A percentile compares a stretch with the other conserved stretches of the same genome.
Conservation (phyloP, 2,329 filamentous ascomycete species). For the Ophiognomonia clavigignenti-juglandacearum region DNA sequence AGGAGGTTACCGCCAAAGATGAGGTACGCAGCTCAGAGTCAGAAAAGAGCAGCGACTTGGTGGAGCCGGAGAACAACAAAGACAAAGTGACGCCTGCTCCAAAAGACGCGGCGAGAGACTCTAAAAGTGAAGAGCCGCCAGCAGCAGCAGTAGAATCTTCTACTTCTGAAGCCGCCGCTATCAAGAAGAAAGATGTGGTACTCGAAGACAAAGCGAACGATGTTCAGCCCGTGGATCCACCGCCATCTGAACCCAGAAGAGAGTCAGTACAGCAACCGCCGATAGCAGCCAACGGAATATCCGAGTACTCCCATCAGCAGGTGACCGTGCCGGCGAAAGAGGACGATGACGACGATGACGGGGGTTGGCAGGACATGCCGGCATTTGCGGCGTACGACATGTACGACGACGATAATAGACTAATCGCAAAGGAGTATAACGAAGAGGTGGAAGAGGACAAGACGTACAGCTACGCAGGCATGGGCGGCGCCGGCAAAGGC, state of each 20-base stretch:
- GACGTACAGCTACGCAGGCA: slow-evolving; percentile 63
- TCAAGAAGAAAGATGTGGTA: slow-evolving; percentile 16
- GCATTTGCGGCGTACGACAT: slow-evolving; percentile 89
- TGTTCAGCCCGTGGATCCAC: slow-evolving; percentile 17
- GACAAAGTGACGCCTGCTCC: background rate
- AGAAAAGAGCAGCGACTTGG: background rate
- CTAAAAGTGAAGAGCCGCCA: background rate
- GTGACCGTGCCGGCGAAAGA: slow-evolving; percentile 47
- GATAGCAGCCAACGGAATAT: slow-evolving; percentile 35
- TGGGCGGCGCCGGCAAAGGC: slow-evolving; percentile 88
- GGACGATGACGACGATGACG: slow-evolving; percentile 56
- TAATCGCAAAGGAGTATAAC: slow-evolving; percentile 76
- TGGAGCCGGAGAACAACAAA: background rate
- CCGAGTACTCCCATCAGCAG: slow-evolving; percentile 90
- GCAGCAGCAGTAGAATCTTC: background rate
- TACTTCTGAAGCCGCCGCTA: background rate
- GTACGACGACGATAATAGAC: slow-evolving; percentile 87
- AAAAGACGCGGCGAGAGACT: background rate
- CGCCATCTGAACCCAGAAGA: slow-evolving; percentile 29
- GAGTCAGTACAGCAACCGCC: slow-evolving; percentile 35
- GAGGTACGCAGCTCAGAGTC: too few species aligned
- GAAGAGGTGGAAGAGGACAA: slow-evolving; percentile 67
- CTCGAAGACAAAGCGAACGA: slow-evolving; percentile 1
- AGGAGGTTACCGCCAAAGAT: too few species aligned
- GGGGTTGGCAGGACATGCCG: slow-evolving; percentile 89